Evolutionary conservation across 495 filamentous ascomycete genomes (phyloP).

Genomic region (Xylaria castorea): DNA sequence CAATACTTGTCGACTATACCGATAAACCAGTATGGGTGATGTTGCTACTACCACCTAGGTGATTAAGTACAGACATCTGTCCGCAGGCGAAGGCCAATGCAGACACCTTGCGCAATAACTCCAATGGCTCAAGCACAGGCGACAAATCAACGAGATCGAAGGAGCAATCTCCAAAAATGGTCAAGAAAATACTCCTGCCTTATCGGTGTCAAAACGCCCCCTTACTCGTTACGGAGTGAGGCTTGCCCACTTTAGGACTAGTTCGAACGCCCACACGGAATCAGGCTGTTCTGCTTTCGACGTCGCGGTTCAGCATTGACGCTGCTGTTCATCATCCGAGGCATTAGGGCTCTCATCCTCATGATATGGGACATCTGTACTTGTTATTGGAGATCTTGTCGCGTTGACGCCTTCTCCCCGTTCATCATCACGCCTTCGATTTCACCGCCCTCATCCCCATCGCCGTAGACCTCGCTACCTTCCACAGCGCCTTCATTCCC

Average conservation of each 20-base stretch:
- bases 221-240: constrained; percentile 10
- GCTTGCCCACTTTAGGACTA: constrained; percentile 21
- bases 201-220: constrained; percentile 6
- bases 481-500: constrained; percentile 11
- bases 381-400: constrained; percentile 1
- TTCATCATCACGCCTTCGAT: background rate
- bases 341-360: constrained; percentile 8
- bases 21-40: background rate
- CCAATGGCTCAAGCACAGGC: background rate
- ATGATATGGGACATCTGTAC: constrained; percentile 9
- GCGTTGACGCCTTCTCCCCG: background rate
- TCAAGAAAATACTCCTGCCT: background rate
- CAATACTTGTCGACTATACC: background rate
- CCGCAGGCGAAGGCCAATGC: background rate
- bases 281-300: constrained; percentile 29
- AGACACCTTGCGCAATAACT: background rate
- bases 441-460: background rate
- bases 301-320: constrained; percentile 29
- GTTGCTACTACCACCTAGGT: background rate
- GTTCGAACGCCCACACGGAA: constrained; percentile 18
- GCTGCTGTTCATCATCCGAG: constrained; percentile 20
- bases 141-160: background rate
- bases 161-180: background rate
- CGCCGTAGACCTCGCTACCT: constrained; percentile 25
- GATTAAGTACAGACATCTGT: background rate